A percentile compares a stretch with the other conserved stretches of the same genome.
Conservation (phyloP, 768 basidiomycete species). For the Leucocoprinus leucothites region DNA sequence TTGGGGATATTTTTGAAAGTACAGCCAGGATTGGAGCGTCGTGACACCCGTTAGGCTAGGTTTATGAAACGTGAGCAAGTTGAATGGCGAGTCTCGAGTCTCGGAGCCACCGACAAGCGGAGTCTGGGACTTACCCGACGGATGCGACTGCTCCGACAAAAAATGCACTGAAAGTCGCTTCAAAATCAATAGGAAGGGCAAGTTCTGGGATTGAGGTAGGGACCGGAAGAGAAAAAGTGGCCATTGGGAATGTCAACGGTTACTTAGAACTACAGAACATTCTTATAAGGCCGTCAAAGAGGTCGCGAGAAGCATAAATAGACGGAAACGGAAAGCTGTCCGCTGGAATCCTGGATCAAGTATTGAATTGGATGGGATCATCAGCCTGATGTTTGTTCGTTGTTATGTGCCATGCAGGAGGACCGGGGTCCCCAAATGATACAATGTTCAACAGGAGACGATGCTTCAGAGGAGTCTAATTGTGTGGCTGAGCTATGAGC, state of each 20-base stretch:
- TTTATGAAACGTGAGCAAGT: not conserved
- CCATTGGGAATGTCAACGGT: not conserved
- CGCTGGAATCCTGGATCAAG: not conserved
- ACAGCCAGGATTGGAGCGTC: slow-evolving; percentile 9
- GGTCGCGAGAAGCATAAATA: not conserved
- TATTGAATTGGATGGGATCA: not conserved
- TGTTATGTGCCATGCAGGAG: no score
- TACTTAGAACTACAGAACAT: not conserved
- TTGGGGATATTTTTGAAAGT: slow-evolving; percentile 11
- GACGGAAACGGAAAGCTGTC: not conserved
- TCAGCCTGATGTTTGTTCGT: not conserved
- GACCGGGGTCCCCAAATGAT: no score
- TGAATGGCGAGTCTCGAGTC: not conserved
- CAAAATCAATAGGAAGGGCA: not conserved
- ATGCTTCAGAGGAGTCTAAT: not conserved
- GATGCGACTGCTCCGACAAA: slow-evolving; percentile 8
- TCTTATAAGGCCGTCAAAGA: not conserved
- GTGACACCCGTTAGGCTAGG: slow-evolving; percentile 4
- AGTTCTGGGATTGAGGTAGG: not conserved
- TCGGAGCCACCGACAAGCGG: no score
- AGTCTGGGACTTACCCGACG: not conserved
- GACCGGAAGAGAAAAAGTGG: not conserved
- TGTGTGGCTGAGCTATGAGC: not conserved
- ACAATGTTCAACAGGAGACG: not conserved
- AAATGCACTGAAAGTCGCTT: slow-evolving; percentile 1